Conservation (phyloP, 768 basidiomycete species). For the Serendipita sp. region DNA sequence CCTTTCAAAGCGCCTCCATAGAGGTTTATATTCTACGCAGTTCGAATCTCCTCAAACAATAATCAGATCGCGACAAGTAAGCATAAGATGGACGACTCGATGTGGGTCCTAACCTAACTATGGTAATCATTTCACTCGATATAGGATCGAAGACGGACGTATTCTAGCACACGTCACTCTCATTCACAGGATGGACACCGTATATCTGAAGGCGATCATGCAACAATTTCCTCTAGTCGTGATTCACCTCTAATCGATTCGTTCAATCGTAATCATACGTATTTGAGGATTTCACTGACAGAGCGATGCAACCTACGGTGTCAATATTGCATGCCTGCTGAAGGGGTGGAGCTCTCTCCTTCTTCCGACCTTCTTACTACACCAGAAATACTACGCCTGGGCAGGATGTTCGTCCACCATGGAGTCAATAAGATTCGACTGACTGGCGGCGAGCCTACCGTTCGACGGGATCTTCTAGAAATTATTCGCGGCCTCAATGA, state of each 20-base stretch:
- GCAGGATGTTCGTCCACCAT: conserved; percentile 57
- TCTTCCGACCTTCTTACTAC: conserved; percentile 52
- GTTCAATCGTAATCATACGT: conserved; percentile 56
- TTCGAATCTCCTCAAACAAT: too few species aligned
- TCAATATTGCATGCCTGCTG: conserved; percentile 25
- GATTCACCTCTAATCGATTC: conserved; percentile 35
- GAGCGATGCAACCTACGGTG: conserved; percentile 82
- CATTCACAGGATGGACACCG: too few species aligned
- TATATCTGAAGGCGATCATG: too few species aligned
- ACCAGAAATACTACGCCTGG: conserved; percentile 57
- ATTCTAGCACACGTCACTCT: too few species aligned
- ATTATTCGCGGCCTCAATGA: conserved; percentile 40
- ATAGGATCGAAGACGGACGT: too few species aligned
- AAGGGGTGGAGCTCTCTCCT: conserved; percentile 63
- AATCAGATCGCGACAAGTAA: too few species aligned
- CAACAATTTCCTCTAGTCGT: too few species aligned
- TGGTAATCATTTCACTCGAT: too few species aligned
- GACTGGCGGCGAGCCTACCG: conserved; percentile 78
- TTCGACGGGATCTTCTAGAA: conserved; percentile 55
- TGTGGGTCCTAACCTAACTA: too few species aligned
- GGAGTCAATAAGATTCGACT: conserved; percentile 79
- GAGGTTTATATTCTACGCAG: too few species aligned
- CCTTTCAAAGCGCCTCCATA: too few species aligned
- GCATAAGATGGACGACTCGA: too few species aligned
- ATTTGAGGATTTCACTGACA: conserved; percentile 75